Conservation (phyloP, 1,284 basidiomycete genomes). For the Athelia sp. region DNA sequence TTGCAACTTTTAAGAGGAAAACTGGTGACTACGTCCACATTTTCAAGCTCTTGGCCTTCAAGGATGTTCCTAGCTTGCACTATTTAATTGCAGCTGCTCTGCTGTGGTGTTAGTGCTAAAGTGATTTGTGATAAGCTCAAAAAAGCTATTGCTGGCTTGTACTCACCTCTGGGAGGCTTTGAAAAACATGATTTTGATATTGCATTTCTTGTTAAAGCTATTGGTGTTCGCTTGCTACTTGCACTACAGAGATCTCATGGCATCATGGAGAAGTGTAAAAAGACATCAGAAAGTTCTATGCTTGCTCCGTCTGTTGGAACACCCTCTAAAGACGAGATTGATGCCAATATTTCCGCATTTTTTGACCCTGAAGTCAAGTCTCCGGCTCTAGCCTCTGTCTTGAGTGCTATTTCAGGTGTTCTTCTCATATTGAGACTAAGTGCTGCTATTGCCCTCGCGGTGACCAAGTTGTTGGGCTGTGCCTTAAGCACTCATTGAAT, state of each 20-base stretch:
- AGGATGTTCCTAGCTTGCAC: conserved; percentile 8
- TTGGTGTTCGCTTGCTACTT: conserved; percentile 13
- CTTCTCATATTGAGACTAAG: conserved; percentile 17
- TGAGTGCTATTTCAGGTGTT: conserved; percentile 7
- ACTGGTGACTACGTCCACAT: no score
- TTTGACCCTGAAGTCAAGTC: conserved; percentile 11
- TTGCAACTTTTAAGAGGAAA: no score
- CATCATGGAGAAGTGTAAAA: conserved; percentile 15
- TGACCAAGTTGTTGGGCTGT: conserved; percentile 16
- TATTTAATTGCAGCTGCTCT: conserved; percentile 6
- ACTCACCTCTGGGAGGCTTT: conserved; percentile 6
- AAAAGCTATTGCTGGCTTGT: conserved; percentile 2
- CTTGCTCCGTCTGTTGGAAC: conserved; percentile 12
- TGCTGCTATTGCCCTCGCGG: conserved; percentile 11
- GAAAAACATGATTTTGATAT: conserved; percentile 12
- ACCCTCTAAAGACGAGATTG: conserved; percentile 13
- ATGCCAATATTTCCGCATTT: conserved; percentile 14
- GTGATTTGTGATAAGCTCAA: background rate
- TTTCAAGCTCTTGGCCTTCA: conserved; percentile 8
- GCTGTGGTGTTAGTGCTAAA: conserved; percentile 3
- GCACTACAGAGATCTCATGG: conserved; percentile 11
- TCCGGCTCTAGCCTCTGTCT: conserved; percentile 1
- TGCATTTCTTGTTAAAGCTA: conserved; percentile 13
- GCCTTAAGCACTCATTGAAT: conserved; percentile 14
- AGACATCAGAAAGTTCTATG: conserved; percentile 5